phyloP scores from a whole-genome alignment of 2,329 filamentous ascomycete species.

The Cercospora berteroae region DNA sequence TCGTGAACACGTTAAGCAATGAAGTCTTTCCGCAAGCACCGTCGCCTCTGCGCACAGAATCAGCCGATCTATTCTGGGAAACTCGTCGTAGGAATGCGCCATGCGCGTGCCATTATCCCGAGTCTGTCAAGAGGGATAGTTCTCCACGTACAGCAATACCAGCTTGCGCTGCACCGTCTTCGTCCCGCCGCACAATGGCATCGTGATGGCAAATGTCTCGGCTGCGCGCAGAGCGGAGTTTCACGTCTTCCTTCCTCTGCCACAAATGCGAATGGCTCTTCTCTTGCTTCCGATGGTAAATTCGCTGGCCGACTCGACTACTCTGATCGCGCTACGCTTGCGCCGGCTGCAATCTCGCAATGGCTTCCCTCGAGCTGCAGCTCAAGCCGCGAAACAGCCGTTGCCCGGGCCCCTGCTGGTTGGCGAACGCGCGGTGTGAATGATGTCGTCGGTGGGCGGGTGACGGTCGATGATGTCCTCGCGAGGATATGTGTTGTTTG shows the following conservation, averaged over 20 bases:
- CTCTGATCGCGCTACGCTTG: background rate
- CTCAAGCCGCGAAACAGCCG: background rate
- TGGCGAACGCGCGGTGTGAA: background rate
- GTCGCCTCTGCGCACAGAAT: constrained; percentile 66
- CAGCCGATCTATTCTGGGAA: background rate
- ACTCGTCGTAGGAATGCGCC: background rate
- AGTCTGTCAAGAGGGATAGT: constrained; percentile 15
- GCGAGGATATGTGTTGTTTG: background rate
- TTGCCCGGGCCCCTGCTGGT: background rate
- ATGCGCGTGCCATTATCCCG: background rate
- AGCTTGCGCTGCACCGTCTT: constrained; percentile 94
- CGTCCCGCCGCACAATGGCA: constrained; percentile 52
- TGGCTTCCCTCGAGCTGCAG: background rate
- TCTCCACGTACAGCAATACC: constrained; percentile 72
- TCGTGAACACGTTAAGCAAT: constrained; percentile 94
- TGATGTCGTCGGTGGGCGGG: background rate
- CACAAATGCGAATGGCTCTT: background rate
- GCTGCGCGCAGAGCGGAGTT: background rate
- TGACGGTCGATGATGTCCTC: background rate
- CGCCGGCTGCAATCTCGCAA: background rate
- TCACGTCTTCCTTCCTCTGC: background rate
- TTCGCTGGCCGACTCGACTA: background rate
- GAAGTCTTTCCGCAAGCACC: constrained; percentile 98
- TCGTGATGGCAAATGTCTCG: constrained; percentile 20
- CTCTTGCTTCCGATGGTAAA: background rate